Percentiles rank a stretch among this genome's conserved stretches.
phyloP scores from a whole-genome alignment of 306 rosid genomes.

The Dryas drummondii region DNA sequence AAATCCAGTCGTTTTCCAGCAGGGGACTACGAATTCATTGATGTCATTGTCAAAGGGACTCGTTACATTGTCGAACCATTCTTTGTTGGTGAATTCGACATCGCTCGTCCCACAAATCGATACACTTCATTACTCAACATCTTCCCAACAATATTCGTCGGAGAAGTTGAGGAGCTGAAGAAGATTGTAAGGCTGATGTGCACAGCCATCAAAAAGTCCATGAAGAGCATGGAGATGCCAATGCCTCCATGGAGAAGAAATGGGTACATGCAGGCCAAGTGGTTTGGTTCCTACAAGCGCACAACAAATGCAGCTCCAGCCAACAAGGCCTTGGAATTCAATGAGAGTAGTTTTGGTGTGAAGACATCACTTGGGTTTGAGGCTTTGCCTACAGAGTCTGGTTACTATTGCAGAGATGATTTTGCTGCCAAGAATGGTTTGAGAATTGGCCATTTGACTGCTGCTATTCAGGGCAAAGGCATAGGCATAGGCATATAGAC shows the following conservation, averaged over 20 bases:
- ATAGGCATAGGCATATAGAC: neutral
- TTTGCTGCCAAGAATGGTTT: conserved; percentile 33
- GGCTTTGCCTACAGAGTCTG: conserved; percentile 14
- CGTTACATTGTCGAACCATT: conserved; percentile 65
- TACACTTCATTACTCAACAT: conserved; percentile 48
- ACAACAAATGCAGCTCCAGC: conserved; percentile 49
- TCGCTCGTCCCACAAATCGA: conserved; percentile 70
- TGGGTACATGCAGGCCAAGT: conserved; percentile 67
- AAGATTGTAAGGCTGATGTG: conserved; percentile 56
- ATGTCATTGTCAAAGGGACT: conserved; percentile 43
- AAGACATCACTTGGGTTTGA: conserved; percentile 45
- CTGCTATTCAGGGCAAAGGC: conserved; percentile 34
- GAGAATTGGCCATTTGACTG: conserved; percentile 54
- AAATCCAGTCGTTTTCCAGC: conserved; percentile 51
- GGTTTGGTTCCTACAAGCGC: conserved; percentile 72
- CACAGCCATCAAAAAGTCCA: conserved; percentile 59
- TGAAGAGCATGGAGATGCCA: conserved; percentile 50
- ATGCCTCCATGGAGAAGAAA: conserved; percentile 88
- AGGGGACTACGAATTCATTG: conserved; percentile 69
- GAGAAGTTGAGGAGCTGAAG: conserved; percentile 56
- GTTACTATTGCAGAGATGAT: conserved; percentile 46
- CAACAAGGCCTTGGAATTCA: neutral
- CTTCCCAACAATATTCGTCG: conserved; percentile 62
- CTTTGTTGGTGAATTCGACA: conserved; percentile 51
- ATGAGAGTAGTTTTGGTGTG: conserved; percentile 19